Percentiles rank a stretch among this genome's conserved stretches.
Conservation (phyloP, 768 basidiomycete genomes). For the Suillus tomentosus region DNA sequence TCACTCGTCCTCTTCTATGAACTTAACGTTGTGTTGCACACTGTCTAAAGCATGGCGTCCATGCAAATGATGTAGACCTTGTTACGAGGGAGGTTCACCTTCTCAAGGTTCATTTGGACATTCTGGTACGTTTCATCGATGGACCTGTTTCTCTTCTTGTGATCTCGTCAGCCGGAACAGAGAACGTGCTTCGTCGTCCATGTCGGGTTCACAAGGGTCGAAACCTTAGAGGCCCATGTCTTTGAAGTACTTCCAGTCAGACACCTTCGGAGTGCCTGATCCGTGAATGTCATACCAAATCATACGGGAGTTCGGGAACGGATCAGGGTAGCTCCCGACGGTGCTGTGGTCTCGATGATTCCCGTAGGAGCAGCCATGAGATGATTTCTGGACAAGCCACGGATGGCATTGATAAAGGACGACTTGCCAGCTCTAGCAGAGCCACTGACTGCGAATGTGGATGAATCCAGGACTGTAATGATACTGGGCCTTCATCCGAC, state of each 20-base stretch:
- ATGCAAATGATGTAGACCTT: no score
- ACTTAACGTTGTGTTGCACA: no score
- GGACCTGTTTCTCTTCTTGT: constrained; percentile 17
- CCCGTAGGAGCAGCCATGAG: not conserved
- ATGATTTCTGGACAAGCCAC: not conserved
- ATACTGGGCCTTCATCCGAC: not conserved
- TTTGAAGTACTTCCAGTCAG: not conserved
- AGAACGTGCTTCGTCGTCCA: not conserved
- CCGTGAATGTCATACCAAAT: not conserved
- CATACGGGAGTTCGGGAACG: not conserved
- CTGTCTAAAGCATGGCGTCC: no score
- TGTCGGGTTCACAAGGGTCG: not conserved
- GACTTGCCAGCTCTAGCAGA: not conserved
- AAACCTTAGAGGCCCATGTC: constrained; percentile 1
- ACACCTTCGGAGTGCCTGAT: not conserved
- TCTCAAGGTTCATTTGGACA: constrained; percentile 14
- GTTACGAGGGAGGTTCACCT: no score
- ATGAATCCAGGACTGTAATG: not conserved
- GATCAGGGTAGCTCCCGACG: not conserved
- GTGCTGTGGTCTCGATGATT: not conserved
- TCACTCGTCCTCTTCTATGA: no score
- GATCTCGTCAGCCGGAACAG: constrained; percentile 10
- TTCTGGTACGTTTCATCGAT: constrained; percentile 19
- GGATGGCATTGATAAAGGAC: not conserved
- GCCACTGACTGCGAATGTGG: not conserved